Percentiles rank a stretch among this genome's conserved stretches.
phyloP scores from a whole-genome alignment of 1,139 yeast species.

The Saccharomyces hybrid region DNA sequence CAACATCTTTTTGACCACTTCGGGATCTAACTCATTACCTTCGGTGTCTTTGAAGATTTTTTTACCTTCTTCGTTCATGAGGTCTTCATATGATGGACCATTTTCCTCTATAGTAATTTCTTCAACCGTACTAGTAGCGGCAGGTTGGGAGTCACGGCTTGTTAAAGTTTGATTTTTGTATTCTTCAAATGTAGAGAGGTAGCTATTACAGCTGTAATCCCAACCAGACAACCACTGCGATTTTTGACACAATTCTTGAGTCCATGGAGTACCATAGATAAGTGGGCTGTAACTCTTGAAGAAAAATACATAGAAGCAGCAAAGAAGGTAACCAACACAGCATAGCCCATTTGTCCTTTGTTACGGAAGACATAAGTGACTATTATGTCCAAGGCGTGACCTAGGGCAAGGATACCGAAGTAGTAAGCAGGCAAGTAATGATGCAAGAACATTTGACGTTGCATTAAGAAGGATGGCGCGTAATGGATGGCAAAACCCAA shows the following conservation, averaged over 20 bases:
- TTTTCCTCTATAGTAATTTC: neutral
- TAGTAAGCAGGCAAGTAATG: slow-evolving; percentile 88
- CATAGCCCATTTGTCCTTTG: slow-evolving; percentile 40
- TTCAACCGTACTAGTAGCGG: neutral
- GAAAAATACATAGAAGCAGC: slow-evolving; percentile 46
- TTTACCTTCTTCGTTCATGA: slow-evolving; percentile 18
- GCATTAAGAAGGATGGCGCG: slow-evolving; percentile 85
- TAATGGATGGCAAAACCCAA: slow-evolving; percentile 83
- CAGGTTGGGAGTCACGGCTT: neutral
- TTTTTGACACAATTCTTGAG: slow-evolving; percentile 53
- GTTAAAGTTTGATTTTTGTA: slow-evolving; percentile 12
- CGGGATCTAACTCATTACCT: slow-evolving; percentile 23
- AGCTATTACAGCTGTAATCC: slow-evolving; percentile 80
- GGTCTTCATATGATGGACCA: slow-evolving; percentile 9
- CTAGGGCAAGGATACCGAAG: slow-evolving; percentile 78
- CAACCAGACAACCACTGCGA: slow-evolving; percentile 56
- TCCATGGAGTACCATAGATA: slow-evolving; percentile 76
- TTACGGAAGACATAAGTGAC: slow-evolving; percentile 39
- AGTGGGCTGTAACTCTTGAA: slow-evolving; percentile 64
- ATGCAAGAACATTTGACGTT: slow-evolving; percentile 84
- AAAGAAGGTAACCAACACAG: slow-evolving; percentile 43
- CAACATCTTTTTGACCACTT: slow-evolving; percentile 18
- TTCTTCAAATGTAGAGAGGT: slow-evolving; percentile 20
- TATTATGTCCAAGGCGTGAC: slow-evolving; percentile 69
- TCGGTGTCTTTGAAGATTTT: slow-evolving; percentile 26